Evolutionary conservation across 164 flowering plant genomes (phyloP), one percentile per base, ranked within the genome.

Genomic region (Echeveria elegans): DNA sequence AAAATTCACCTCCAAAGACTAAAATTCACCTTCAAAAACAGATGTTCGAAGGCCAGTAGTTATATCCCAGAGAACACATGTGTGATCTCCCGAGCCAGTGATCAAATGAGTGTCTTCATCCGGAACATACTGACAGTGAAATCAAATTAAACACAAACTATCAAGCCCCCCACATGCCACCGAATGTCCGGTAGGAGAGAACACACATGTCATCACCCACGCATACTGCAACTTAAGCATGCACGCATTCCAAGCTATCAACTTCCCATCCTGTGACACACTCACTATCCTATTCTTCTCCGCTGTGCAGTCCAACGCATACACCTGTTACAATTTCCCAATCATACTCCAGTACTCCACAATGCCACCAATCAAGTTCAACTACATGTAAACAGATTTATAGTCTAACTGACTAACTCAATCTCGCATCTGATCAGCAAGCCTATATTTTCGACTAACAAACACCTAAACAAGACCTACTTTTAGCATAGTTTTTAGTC

Each of bases 101-200:
- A 94, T 89, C 30, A 94, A 75, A 72, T n/a, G n/a, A 69, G 83
- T 77, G 63, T 94, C 97, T 66, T 85, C 88, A 74, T 88, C 95
- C 2, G 98, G 95, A 73, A 94, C 88, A 81, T 86, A 94, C 75
- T 88, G 96, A 89, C n/a, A n/a, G n/a, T n/a, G n/a, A n/a, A n/a
- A n/a, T 94, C 28, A 94, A 89, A 68, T 85, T 89, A 82, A 88
- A 81, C 96, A 91, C 1, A 84, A 81, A 75, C 98, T 91, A 70
- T 91, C 97, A 68, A 94, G 96, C 34, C 97, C 98, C 64, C 97
- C 98, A 77, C 97, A 85, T 6, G 98, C 96, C 76, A 94, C 98
- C n/a, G 97, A 86, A 66, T 84, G 98, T 21, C 98, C 97, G 73
- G 68, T 85, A 4, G 91, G 94, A 31, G 98, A 87, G 79, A 93